Evolutionary conservation across 2,329 filamentous ascomycete genomes (phyloP), one percentile per base, ranked within the genome.

Genomic region (Knufia petricola): DNA sequence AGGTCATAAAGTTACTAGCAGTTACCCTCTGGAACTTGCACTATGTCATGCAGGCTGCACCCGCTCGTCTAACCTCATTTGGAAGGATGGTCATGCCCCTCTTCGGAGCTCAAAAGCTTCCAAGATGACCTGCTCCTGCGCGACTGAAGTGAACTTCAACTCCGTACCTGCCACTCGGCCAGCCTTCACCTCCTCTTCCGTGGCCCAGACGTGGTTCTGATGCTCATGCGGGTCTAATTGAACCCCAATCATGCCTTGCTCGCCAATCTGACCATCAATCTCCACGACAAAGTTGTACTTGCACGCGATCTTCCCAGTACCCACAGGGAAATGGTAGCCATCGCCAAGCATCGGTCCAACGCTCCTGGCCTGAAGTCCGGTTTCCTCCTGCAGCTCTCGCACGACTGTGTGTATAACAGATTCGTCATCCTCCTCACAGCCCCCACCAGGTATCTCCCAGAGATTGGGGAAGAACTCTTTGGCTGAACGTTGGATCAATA

Each of bases 401-500:
- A 64, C 73, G 2, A 70, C 69, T 1, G 68, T 69, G 44, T 73
- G 68, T 1, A 77, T 59, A 28, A 78, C 62, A 0, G 69, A 74
- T 12, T 62, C 57, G 50, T 78, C 74, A 0, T 60, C 60, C 9
- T 61, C 56, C 31, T 77, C 74, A 23, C 65, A 64, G 10, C 67
- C 68, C 2, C 75, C 75, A 4, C 75, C 74, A 2, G 75, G 74
- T 1, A 72, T 64, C 54, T 78, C 75, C 74, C 74, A 73, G 50
- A 58, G 59, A 4, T 61, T 60, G 1, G 65, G 63, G 50, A 63
- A 65, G 2, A 62, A 60, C 51, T 74, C 69, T n/a, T 58, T 57
- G 1, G 56, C 41, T 23, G 68, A 59, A 48, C 70, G 68, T 45
- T 70, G 70, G n/a, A 74, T 59, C 20, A 74, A 62, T 9, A 74